Evolutionary conservation across 306 rosid species (phyloP).

Genomic region (Lathyrus oleraceus): DNA sequence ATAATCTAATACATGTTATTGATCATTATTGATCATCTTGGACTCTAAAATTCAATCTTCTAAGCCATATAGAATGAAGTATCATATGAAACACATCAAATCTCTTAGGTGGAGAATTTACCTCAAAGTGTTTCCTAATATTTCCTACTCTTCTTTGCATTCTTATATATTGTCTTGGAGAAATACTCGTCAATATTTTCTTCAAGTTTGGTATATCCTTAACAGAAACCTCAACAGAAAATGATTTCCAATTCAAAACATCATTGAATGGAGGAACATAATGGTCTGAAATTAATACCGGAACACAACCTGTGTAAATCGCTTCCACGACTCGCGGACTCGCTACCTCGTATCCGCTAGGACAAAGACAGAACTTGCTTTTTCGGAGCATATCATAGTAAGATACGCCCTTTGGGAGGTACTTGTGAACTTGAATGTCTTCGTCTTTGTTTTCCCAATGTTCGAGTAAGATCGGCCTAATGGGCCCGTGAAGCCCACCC

Average conservation of each 20-base stretch:
- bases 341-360: slow-evolving; percentile 96
- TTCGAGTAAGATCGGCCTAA: slow-evolving; percentile 63
- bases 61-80: slow-evolving; percentile 91
- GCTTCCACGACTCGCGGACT: slow-evolving; percentile 94
- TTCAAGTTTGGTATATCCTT: slow-evolving; percentile 76
- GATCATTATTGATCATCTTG: slow-evolving; percentile 48
- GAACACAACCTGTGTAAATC: slow-evolving; percentile 88
- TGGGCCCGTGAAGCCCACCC: slow-evolving; percentile 82
- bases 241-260: slow-evolving; percentile 84
- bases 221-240: slow-evolving; percentile 73
- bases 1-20: background rate
- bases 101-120: slow-evolving; percentile 73
- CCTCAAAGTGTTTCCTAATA: slow-evolving; percentile 78
- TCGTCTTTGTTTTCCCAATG: slow-evolving; percentile 85
- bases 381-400: slow-evolving; percentile 78
- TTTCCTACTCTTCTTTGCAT: slow-evolving; percentile 79
- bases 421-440: slow-evolving; percentile 63
- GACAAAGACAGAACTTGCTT: slow-evolving; percentile 85
- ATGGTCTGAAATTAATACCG: slow-evolving; percentile 78
- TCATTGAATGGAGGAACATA: slow-evolving; percentile 86
- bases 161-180: slow-evolving; percentile 67
- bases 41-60: slow-evolving; percentile 72
- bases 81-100: slow-evolving; percentile 88
- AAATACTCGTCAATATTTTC: slow-evolving; percentile 59
- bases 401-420: slow-evolving; percentile 77